These are phyloP conservation scores for Xylaria scruposa DNA, from an alignment of 495 filamentous ascomycete species.

Conservation along the genomic window DNA sequence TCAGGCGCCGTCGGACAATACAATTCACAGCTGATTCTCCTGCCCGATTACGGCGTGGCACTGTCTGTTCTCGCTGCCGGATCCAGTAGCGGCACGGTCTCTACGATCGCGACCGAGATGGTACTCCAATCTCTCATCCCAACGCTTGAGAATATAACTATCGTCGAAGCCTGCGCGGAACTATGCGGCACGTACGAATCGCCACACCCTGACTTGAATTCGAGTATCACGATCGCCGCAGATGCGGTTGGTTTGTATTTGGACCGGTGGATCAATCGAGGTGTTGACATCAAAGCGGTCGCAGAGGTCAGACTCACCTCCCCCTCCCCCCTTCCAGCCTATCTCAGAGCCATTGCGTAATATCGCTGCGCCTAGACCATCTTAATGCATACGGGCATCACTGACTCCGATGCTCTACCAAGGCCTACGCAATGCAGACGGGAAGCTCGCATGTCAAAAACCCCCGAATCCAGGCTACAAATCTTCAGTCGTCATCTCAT, in stretches of 20 bases:
- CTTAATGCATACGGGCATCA: not conserved
- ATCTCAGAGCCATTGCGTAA: not conserved
- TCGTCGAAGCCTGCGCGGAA: not conserved
- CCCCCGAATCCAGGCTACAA: not conserved
- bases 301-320: not conserved
- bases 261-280: constrained; percentile 6
- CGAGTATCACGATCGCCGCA: constrained; percentile 33
- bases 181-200: constrained; percentile 30
- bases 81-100: not conserved
- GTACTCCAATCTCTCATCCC: constrained; percentile 12
- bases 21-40: constrained; percentile 42
- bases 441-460: not conserved
- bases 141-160: not conserved
- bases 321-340: not conserved
- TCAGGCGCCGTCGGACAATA: constrained; percentile 46
- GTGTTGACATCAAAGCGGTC: not conserved
- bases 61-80: constrained; percentile 8
- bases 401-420: not conserved
- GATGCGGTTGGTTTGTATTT: constrained; percentile 11
- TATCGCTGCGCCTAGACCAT: not conserved
- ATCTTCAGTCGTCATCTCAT: not conserved
- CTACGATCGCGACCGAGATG: not conserved
- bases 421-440: constrained; percentile 5
- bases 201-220: constrained; percentile 47
- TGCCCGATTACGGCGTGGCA: constrained; percentile 41